A percentile compares a stretch with the other conserved stretches of the same genome.
phyloP scores from a whole-genome alignment of 2,329 filamentous ascomycete genomes.

The Colletotrichum sp. region DNA sequence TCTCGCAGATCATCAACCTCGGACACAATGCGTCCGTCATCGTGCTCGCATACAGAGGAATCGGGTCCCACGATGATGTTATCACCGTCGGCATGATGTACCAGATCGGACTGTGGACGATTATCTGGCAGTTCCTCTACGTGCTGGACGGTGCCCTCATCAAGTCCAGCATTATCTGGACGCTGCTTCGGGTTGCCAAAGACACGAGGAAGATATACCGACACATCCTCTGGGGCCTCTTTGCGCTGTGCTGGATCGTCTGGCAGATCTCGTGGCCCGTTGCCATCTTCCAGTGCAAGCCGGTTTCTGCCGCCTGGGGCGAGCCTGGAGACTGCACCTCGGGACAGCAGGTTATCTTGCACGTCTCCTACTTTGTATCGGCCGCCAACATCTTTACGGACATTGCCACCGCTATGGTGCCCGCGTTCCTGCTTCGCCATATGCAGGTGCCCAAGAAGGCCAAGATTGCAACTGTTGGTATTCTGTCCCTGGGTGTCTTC shows the following conservation, averaged over 20 bases:
- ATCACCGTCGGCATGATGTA: background rate
- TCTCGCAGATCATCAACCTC: background rate
- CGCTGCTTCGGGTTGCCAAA: background rate
- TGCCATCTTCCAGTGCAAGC: conserved; percentile 21
- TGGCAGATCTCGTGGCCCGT: conserved; percentile 7
- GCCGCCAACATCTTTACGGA: background rate
- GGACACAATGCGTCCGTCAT: background rate
- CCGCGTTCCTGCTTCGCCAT: background rate
- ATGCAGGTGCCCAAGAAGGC: background rate
- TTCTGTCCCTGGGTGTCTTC: background rate
- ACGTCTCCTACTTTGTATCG: conserved; percentile 22
- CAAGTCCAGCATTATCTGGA: background rate
- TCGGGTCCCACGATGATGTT: background rate
- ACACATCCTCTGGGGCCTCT: background rate
- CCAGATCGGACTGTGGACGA: background rate
- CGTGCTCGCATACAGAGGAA: background rate
- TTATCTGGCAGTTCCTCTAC: conserved; percentile 21
- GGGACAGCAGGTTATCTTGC: background rate
- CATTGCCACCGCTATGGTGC: background rate
- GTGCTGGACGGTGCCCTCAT: background rate
- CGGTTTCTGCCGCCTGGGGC: conserved; percentile 18
- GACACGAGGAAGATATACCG: background rate
- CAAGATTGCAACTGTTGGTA: background rate
- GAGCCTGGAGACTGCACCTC: conserved; percentile 4
- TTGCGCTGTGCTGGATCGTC: conserved; percentile 5